phyloP scores from a whole-genome alignment of 306 rosid species.

The Betula pendula region DNA sequence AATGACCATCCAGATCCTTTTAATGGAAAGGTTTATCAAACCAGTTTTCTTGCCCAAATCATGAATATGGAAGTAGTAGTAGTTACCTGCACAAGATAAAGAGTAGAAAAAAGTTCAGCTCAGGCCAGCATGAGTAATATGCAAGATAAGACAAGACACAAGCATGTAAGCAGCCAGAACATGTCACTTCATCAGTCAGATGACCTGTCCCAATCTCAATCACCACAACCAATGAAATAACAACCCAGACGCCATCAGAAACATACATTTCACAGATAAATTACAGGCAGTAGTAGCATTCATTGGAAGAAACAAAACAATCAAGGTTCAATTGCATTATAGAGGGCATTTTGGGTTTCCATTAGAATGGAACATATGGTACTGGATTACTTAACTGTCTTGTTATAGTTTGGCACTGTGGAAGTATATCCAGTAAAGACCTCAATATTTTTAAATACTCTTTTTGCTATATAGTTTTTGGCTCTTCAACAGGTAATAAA shows the following conservation, averaged over 20 bases:
- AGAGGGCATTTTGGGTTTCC: neutral
- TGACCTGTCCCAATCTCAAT: neutral
- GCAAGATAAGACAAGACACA: neutral
- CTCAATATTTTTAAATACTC: neutral
- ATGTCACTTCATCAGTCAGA: neutral
- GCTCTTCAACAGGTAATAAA: neutral
- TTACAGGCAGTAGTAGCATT: neutral
- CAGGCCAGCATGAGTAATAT: neutral
- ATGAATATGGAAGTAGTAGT: slow-evolving; percentile 60
- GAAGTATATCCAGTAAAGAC: neutral
- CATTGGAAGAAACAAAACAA: neutral
- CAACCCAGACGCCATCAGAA: neutral
- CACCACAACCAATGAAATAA: neutral
- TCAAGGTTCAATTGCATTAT: neutral
- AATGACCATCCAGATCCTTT: slow-evolving; percentile 68
- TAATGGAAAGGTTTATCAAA: slow-evolving; percentile 71
- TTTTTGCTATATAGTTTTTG: neutral
- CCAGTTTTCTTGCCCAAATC: slow-evolving; percentile 58
- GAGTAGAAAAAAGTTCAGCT: slow-evolving; percentile 16
- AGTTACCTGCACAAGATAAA: slow-evolving; percentile 58
- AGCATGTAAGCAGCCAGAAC: slow-evolving; percentile 2
- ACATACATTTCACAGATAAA: neutral
- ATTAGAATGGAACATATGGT: neutral
- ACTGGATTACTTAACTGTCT: neutral
- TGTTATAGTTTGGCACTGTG: neutral